Base-by-base conservation (phyloP, 192 early-diverging fungal genomes). In the Podila epigama region DNA sequence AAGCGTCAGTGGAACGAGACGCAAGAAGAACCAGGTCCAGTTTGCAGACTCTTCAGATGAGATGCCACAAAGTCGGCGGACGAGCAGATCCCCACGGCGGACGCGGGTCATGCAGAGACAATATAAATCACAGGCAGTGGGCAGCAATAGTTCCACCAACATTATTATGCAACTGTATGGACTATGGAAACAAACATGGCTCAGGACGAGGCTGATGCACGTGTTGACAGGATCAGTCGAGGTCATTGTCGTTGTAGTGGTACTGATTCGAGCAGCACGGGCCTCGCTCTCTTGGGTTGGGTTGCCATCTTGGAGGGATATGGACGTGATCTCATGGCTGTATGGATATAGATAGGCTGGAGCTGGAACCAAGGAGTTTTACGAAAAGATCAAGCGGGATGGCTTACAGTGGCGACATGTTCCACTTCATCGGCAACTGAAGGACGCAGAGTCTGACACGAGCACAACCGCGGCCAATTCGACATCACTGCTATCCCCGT, bases 141-240 rank as follows among this genome's bases (percentile, higher is more conserved):
- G 12, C 35, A 44, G 25, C 33, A 41, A 15, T 58, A 60, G 5
- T 51, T 33, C 7, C 20, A 50, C 16, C 32, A 27, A 25, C 53
- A 12, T 44, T 41, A 12, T 77, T 12, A 9, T 77, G 29, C 73
- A 77, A 27, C 60, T 77, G 1, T 77, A 77, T 16, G 65, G 57
- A 28, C 66, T 77, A 18, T 77, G 73, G 73, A 60, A 77, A 20
- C 73, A 77, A 20, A 68, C 73, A 12, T 77, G 73, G 73, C 73
- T 77, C 15, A 65, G 73, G 39, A 68, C 73, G 31, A 59, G 73
- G 37, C 68, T 77, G 22, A 77, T 77, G 73, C 73, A 77, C 27
- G 73, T 77, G n/a, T 56, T 77, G 37, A 68, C 73, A 39, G 73
- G 73, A 27, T 77, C 73, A 5, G 59, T 77, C 11, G 73, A 77